Evolutionary conservation across 257 asterid species (phyloP), one percentile per base, ranked within the genome.

Genomic region (Solanum chilense): DNA sequence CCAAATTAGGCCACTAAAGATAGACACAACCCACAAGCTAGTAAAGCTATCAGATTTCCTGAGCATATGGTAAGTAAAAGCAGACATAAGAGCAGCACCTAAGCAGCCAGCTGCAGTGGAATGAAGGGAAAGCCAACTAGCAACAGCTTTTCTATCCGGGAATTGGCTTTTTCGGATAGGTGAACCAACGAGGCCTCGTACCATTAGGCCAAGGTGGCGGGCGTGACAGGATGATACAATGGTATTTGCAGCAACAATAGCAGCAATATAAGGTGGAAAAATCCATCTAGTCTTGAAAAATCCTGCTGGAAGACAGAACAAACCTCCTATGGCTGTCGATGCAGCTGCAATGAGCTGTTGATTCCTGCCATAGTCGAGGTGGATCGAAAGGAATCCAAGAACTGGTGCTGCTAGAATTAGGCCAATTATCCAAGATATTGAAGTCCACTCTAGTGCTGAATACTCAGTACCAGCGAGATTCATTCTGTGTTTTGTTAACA

Each of bases 281-380:
- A 96, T 93, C 98, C 95, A 93, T 20, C 96, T 88, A n/a, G 94
- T 95, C 56, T 91, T 87, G 90, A 95, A 87, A 52, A 95, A 95
- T 29, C 99, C 99, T 0, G 96, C 98, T 0, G 98, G 99, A 77
- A 96, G 98, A 92, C 99, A 95, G 94, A 96, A 95, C 83, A 94
- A 91, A 23, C 96, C 99, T 14, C 99, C 99, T 3, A 90, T 68
- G 49, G 94, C 96, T 0, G 97, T 96, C 86, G 96, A 95, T 42
- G 93, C 92, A 8, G 94, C 99, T 6, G 98, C 96, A 33, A 94
- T 87, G 33, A 94, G 89, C 69, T 94, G 97, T 41, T 93, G 99
- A 69, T 91, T 87, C 68, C 69, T 91, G 87, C 96, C 93, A 47
- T 92, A 89, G 88, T 96, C 98, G 3, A 96, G 98, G 86, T 89